Evolutionary conservation across 371 early-diverging fungal species (phyloP).

Genomic region (Haplosporangium sp.): DNA sequence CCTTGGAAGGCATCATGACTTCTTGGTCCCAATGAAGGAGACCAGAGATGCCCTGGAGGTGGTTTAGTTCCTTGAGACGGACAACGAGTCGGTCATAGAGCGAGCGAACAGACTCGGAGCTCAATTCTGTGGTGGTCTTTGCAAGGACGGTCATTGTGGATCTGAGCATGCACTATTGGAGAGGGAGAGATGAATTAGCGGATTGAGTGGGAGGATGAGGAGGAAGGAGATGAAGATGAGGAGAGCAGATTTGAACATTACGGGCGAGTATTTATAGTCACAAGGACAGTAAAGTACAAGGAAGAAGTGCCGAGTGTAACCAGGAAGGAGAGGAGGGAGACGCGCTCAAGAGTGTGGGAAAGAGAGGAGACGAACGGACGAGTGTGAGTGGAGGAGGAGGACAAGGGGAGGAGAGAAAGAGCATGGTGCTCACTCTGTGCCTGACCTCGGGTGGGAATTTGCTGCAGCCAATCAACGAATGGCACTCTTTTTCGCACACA

Average conservation of each 20-base stretch:
- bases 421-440: not conserved
- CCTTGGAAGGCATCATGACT: slow-evolving; percentile 57
- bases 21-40: slow-evolving; percentile 52
- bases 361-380: too few species aligned
- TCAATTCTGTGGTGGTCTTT: slow-evolving; percentile 34
- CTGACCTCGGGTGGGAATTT: too few species aligned
- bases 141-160: slow-evolving; percentile 49
- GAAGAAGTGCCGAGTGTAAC: not conserved
- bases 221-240: slow-evolving; percentile 1
- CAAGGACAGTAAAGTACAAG: slow-evolving; percentile 1
- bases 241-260: slow-evolving; percentile 3
- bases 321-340: not conserved
- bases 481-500: not conserved
- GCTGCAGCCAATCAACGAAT: not conserved
- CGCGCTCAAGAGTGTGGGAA: not conserved
- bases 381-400: slow-evolving; percentile 2
- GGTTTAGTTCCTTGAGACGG: slow-evolving; percentile 31
- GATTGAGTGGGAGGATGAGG: slow-evolving; percentile 13
- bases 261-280: slow-evolving; percentile 36
- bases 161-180: slow-evolving; percentile 37
- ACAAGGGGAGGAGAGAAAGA: not conserved
- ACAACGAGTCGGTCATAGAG: slow-evolving; percentile 39
- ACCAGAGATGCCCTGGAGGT: slow-evolving; percentile 25
- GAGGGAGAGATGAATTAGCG: not conserved
- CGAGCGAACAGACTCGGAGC: slow-evolving; percentile 44